Evolutionary conservation across 2,329 filamentous ascomycete species (phyloP).

Genomic region (Diaporthe sp.): DNA sequence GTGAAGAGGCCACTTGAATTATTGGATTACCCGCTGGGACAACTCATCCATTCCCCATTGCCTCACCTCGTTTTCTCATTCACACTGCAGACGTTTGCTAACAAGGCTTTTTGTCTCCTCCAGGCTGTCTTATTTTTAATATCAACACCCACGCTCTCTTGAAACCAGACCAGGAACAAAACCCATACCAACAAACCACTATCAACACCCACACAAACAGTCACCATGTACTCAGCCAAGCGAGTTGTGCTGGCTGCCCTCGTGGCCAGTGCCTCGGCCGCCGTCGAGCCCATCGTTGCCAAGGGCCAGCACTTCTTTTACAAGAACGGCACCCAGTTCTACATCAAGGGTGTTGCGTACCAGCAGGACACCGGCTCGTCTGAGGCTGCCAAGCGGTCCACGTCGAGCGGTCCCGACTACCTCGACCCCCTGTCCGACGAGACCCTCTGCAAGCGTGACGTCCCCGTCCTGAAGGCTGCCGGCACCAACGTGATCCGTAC

Average conservation of each 20-base stretch:
- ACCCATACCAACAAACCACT: neutral
- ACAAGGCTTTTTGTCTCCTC: neutral
- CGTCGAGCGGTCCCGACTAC: conserved; percentile 68
- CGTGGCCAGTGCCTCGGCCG: conserved; percentile 35
- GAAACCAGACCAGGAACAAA: neutral
- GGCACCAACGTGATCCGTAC: conserved; percentile 95
- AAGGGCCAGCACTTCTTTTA: conserved; percentile 77
- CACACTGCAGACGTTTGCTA: conserved; percentile 17
- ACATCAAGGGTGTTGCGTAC: conserved; percentile 95
- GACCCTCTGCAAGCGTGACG: conserved; percentile 83
- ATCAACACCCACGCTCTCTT: conserved; percentile 31
- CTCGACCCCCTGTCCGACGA: conserved; percentile 85
- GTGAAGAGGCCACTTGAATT: neutral
- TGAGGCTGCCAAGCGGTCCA: conserved; percentile 61
- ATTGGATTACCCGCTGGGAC: neutral
- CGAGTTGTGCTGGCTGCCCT: conserved; percentile 39
- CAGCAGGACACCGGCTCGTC: conserved; percentile 78
- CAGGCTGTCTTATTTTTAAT: conserved; percentile 38
- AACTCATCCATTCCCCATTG: neutral
- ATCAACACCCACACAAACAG: neutral
- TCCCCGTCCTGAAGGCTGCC: conserved; percentile 83
- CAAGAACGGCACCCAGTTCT: conserved; percentile 77
- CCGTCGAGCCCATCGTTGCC: conserved; percentile 41
- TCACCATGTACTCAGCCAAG: conserved; percentile 40
- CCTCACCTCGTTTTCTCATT: neutral